Evolutionary conservation across 352 stramenopile genomes (phyloP).

Genomic region (Elongisporangium anandrum): DNA sequence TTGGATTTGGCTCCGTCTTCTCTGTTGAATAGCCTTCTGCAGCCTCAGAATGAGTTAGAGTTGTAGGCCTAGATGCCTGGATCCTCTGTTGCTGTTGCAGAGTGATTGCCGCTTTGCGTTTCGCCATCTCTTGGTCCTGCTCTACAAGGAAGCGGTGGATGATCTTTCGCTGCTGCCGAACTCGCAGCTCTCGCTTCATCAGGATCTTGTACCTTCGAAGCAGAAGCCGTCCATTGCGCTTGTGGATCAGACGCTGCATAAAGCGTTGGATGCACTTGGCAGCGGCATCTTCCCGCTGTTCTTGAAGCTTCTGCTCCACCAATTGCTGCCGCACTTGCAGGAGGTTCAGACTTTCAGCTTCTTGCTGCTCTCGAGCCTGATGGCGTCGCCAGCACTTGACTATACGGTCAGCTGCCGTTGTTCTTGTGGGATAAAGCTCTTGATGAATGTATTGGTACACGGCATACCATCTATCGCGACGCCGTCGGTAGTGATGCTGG

Average conservation of each 20-base stretch:
- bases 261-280: constrained; percentile 29
- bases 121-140: constrained; percentile 24
- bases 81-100: constrained; percentile 1
- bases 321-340: constrained; percentile 17
- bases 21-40: not conserved
- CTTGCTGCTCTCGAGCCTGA: not conserved
- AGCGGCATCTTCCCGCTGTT: constrained; percentile 8
- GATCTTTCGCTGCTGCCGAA: constrained; percentile 39
- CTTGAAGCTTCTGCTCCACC: constrained; percentile 10
- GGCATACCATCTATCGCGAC: constrained; percentile 25
- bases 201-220: constrained; percentile 41
- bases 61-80: no score
- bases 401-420: constrained; percentile 12
- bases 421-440: constrained; percentile 22
- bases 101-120: constrained; percentile 9
- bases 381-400: constrained; percentile 18
- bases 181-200: constrained; percentile 38
- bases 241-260: constrained; percentile 16
- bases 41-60: not conserved
- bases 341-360: not conserved
- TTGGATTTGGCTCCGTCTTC: not conserved
- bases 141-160: constrained; percentile 52
- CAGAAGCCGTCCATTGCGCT: constrained; percentile 31
- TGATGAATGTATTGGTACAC: constrained; percentile 21
- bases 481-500: constrained; percentile 30